Conservation (phyloP, 2,329 filamentous ascomycete genomes). For the Torrubiellomyces zombiae region DNA sequence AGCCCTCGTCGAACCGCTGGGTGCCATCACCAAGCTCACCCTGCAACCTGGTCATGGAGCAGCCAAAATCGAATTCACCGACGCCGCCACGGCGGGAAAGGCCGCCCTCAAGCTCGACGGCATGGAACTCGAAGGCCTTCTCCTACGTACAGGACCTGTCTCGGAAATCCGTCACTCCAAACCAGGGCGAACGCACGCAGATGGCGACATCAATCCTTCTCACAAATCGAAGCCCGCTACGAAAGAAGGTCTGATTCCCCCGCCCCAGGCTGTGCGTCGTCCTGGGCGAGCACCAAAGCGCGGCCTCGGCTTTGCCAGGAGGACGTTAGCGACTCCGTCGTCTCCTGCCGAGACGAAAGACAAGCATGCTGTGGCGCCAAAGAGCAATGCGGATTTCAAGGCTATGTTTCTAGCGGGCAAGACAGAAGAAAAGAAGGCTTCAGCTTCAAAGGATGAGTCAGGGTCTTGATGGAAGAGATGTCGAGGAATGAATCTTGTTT, state of each 20-base stretch:
- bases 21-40: conserved; percentile 56
- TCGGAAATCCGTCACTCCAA: conserved; percentile 37
- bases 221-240: conserved; percentile 5
- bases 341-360: conserved; percentile 5
- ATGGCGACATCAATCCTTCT: conserved; percentile 9
- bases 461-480: no score
- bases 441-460: conserved; percentile 3
- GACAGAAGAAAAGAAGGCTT: conserved; percentile 5
- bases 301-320: conserved; percentile 25
- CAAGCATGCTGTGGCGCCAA: conserved; percentile 22
- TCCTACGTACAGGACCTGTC: conserved; percentile 35
- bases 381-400: conserved; percentile 42
- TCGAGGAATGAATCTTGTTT: neutral
- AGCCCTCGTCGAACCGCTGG: conserved; percentile 53
- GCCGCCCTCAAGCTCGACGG: conserved; percentile 45
- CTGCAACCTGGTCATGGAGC: conserved; percentile 70
- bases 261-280: conserved; percentile 24
- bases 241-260: conserved; percentile 22
- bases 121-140: conserved; percentile 34
- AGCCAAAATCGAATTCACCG: conserved; percentile 68
- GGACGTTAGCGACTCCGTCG: conserved; percentile 1
- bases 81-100: conserved; percentile 54
- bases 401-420: conserved; percentile 25
- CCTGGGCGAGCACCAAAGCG: conserved; percentile 23
- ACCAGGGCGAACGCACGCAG: conserved; percentile 21